Conservation (phyloP, 1,284 basidiomycete genomes). For the Tylopilus sp. region DNA sequence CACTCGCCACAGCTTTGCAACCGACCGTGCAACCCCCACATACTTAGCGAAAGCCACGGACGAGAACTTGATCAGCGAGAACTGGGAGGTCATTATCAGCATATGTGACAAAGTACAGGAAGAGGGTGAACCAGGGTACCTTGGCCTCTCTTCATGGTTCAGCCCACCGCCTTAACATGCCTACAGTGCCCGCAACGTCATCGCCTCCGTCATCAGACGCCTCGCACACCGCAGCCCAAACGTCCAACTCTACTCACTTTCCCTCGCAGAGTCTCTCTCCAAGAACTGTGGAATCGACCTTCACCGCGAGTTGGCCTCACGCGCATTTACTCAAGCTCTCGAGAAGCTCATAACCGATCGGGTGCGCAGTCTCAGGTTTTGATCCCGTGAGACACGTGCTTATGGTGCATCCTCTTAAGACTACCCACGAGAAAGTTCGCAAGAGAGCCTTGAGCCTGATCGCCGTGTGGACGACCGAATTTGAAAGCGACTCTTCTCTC, state of each 20-base stretch:
- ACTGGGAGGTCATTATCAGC: conserved; percentile 94
- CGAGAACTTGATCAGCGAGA: conserved; percentile 90
- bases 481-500: conserved; percentile 75
- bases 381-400: conserved; percentile 2
- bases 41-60: conserved; percentile 84
- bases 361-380: conserved; percentile 39
- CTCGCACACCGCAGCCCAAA: conserved; percentile 93
- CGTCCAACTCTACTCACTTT: conserved; percentile 93
- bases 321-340: conserved; percentile 87
- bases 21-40: conserved; percentile 2
- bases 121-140: conserved; percentile 80
- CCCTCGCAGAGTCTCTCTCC: conserved; percentile 80
- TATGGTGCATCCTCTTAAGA: conserved; percentile 43
- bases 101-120: conserved; percentile 96
- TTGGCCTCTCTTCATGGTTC: conserved; percentile 9
- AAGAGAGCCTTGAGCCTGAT: conserved; percentile 72
- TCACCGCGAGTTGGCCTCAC: conserved; percentile 84
- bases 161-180: conserved; percentile 16
- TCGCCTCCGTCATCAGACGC: conserved; percentile 85
- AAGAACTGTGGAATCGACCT: conserved; percentile 88
- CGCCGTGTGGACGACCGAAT: conserved; percentile 84
- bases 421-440: conserved; percentile 86
- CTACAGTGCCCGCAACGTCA: conserved; percentile 79
- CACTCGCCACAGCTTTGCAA: not conserved
- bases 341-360: conserved; percentile 86